phyloP scores from a whole-genome alignment of 1,284 basidiomycete species.

The Lignosus rhinocerotis region DNA sequence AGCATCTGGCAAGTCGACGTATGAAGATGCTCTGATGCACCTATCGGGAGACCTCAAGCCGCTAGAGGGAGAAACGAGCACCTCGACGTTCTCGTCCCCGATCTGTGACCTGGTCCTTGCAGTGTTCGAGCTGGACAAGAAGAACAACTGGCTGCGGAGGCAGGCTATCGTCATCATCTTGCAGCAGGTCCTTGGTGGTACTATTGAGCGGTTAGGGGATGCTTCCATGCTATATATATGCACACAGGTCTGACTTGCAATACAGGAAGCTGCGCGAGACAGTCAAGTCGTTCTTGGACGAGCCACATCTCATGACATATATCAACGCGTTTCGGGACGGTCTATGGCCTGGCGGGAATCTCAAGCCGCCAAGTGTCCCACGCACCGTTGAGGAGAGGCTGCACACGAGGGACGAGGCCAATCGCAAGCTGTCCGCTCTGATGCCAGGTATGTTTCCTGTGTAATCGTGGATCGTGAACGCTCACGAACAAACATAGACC shows the following conservation, averaged over 20 bases:
- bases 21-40: conserved; percentile 68
- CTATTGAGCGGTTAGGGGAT: conserved; percentile 80
- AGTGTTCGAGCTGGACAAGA: conserved; percentile 92
- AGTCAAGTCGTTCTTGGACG: conserved; percentile 61
- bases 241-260: neutral
- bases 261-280: conserved; percentile 85
- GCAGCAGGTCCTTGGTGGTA: conserved; percentile 93
- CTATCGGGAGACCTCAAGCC: conserved; percentile 75
- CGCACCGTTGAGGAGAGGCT: conserved; percentile 80
- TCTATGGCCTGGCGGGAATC: conserved; percentile 83
- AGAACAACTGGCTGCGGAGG: conserved; percentile 94
- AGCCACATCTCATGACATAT: conserved; percentile 66
- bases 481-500: conserved; percentile 52
- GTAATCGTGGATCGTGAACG: neutral
- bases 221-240: neutral
- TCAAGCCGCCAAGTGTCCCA: conserved; percentile 60
- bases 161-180: conserved; percentile 96
- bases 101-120: conserved; percentile 94
- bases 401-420: conserved; percentile 81
- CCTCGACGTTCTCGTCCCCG: conserved; percentile 87
- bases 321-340: conserved; percentile 68
- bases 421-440: conserved; percentile 83
- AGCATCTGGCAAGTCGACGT: conserved; percentile 60
- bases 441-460: conserved; percentile 73
- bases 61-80: conserved; percentile 81